phyloP scores from a whole-genome alignment of 2,329 filamentous ascomycete genomes.

The Sclerotinia spermophila region DNA sequence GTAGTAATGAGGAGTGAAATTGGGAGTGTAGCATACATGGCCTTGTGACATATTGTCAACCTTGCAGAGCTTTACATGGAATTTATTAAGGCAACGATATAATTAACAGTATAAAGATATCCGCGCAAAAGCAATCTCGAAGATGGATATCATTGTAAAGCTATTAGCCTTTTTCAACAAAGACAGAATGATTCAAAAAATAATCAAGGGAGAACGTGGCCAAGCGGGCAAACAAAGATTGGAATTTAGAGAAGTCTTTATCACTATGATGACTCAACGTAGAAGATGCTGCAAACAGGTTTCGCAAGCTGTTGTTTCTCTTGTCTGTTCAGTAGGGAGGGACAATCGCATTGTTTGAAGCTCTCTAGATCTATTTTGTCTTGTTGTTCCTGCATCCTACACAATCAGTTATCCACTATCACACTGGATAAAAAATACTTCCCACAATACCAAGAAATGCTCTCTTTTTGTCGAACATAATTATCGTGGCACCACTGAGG shows the following conservation, averaged over 20 bases:
- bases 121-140: not conserved
- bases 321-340: not conserved
- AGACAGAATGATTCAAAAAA: too few species aligned
- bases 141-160: not conserved
- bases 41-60: not conserved
- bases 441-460: not conserved
- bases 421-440: not conserved
- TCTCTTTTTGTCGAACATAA: not conserved
- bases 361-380: not conserved
- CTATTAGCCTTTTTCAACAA: not conserved
- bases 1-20: constrained; percentile 7
- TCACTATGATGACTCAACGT: not conserved
- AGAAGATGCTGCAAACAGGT: constrained; percentile 2
- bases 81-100: not conserved
- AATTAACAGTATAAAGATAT: not conserved
- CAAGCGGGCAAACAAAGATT: not conserved
- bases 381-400: not conserved
- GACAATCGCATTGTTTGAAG: not conserved
- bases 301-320: too few species aligned
- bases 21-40: not conserved
- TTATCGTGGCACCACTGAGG: not conserved
- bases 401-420: not conserved
- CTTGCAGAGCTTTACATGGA: not conserved
- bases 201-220: not conserved
- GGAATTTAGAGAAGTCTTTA: not conserved